Evolutionary conservation across 2,329 filamentous ascomycete genomes (phyloP).

Genomic region (Xylariaceae sp.): DNA sequence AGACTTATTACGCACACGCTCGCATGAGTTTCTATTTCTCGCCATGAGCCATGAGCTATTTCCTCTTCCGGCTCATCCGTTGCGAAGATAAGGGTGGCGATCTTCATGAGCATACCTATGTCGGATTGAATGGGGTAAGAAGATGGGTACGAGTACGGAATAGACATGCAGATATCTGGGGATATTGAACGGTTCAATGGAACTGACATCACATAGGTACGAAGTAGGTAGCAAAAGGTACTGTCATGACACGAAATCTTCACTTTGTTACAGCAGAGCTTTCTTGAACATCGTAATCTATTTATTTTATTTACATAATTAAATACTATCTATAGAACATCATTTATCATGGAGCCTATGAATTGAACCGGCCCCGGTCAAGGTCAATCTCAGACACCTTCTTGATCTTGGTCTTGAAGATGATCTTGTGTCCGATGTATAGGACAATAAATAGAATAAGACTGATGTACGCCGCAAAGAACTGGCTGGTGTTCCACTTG

Average conservation of each 20-base stretch:
- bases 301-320: background rate
- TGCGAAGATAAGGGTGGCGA: too few relatives aligned
- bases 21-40: too few relatives aligned
- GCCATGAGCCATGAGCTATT: too few relatives aligned
- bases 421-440: constrained; percentile 56
- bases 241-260: background rate
- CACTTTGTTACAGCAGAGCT: background rate
- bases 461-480: constrained; percentile 61
- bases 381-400: constrained; percentile 28
- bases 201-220: too few relatives aligned
- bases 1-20: too few relatives aligned
- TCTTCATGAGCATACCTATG: too few relatives aligned
- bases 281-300: background rate
- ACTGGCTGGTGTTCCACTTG: constrained; percentile 53
- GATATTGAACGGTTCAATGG: too few relatives aligned
- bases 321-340: background rate
- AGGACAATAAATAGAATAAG: constrained; percentile 58
- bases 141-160: too few relatives aligned
- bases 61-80: too few relatives aligned
- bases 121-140: too few relatives aligned
- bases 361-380: constrained; percentile 22
- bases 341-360: background rate
- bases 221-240: too few relatives aligned
- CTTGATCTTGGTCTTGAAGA: constrained; percentile 27
- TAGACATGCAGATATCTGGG: too few relatives aligned